These are phyloP conservation scores for Saccharomycopsis amapae DNA, from an alignment of 805 yeast species.

Conservation along the genomic window DNA sequence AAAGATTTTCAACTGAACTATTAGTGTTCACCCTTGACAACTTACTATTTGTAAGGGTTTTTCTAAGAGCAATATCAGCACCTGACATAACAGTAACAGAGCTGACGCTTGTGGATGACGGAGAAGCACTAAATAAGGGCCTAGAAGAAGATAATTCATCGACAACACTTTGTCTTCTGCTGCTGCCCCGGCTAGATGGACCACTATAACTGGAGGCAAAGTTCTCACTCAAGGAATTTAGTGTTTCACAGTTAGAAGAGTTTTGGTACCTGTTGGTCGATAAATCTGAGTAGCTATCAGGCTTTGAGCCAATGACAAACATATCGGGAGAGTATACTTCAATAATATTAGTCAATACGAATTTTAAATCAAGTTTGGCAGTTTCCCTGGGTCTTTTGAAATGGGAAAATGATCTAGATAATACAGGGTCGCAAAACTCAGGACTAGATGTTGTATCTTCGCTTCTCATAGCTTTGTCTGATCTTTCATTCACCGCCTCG, in stretches of 20 bases:
- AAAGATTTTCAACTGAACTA: background rate
- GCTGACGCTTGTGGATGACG: background rate
- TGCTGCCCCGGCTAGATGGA: background rate
- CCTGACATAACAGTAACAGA: too few relatives aligned
- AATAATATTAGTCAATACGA: constrained; percentile 16
- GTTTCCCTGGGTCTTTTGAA: too few relatives aligned
- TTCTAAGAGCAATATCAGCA: background rate
- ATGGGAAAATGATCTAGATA: too few relatives aligned
- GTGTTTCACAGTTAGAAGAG: too few relatives aligned
- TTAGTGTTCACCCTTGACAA: background rate
- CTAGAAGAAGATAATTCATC: background rate
- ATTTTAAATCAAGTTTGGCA: constrained; percentile 13
- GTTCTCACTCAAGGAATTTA: too few relatives aligned
- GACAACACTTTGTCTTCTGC: background rate
- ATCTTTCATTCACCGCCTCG: too few relatives aligned
- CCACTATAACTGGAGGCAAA: too few relatives aligned
- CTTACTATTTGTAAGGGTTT: background rate
- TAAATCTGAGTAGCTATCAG: too few relatives aligned
- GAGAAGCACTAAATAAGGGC: background rate
- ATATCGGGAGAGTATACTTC: constrained; percentile 16
- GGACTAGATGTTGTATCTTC: too few relatives aligned
- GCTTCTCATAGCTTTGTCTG: too few relatives aligned
- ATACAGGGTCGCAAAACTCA: too few relatives aligned
- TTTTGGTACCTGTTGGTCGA: too few relatives aligned
- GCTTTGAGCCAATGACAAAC: constrained; percentile 20